phyloP scores from a whole-genome alignment of 2,329 filamentous ascomycete species.

The Didymosphaeria variabile region DNA sequence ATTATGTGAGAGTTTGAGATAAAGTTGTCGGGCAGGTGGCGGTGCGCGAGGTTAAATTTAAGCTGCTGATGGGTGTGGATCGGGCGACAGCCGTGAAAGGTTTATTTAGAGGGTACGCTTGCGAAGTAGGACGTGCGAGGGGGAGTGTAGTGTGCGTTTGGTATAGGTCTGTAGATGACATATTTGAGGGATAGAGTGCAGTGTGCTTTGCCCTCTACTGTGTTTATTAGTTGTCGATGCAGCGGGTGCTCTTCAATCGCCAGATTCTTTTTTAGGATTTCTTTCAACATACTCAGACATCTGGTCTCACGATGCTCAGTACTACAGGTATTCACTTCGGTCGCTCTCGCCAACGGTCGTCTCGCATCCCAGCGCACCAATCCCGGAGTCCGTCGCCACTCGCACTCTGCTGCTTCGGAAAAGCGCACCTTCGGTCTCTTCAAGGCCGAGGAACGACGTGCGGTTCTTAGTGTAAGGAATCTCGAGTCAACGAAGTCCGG shows the following conservation, averaged over 20 bases:
- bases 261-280: no score
- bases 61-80: background rate
- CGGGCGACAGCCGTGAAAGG: background rate
- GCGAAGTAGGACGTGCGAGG: no score
- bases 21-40: conserved; percentile 4
- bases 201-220: no score
- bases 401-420: background rate
- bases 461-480: background rate
- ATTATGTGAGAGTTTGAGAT: background rate
- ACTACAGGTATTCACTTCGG: background rate
- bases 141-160: no score
- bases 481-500: background rate
- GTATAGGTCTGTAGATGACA: no score
- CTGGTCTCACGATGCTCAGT: no score
- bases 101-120: no score
- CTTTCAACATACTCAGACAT: no score
- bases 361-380: background rate
- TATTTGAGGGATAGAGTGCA: no score
- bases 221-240: no score
- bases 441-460: background rate
- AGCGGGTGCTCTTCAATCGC: no score
- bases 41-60: background rate
- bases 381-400: background rate
- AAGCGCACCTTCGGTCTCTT: background rate
- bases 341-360: background rate